These are phyloP conservation scores for Paecilomyces fulvus DNA, from an alignment of 2,329 filamentous ascomycete species.

Conservation along the genomic window DNA sequence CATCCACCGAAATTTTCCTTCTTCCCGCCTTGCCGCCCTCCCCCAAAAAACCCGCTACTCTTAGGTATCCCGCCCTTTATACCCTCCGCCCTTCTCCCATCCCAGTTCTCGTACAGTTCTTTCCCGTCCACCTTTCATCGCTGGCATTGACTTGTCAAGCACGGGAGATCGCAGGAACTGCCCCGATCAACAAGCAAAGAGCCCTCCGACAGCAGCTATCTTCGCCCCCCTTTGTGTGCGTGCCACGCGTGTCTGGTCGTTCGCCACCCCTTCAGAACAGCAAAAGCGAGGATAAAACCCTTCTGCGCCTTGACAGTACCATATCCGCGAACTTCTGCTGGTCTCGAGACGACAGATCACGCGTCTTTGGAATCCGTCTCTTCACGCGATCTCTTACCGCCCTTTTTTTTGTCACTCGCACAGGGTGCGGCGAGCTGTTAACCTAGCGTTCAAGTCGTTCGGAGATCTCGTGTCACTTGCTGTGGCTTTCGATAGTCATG, in stretches of 20 bases:
- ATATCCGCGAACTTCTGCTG: neutral
- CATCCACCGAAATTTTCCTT: constrained; percentile 19
- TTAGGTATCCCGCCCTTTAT: constrained; percentile 14
- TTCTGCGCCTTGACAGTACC: neutral
- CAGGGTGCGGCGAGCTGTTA: neutral
- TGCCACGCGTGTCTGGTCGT: neutral
- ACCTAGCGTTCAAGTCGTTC: neutral
- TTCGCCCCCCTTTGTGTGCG: constrained; percentile 12
- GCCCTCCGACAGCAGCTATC: constrained; percentile 10
- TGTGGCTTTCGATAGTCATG: constrained; percentile 94
- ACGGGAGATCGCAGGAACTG: constrained; percentile 26
- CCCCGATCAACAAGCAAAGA: constrained; percentile 11
- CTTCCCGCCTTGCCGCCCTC: constrained; percentile 11
- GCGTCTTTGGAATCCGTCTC: neutral
- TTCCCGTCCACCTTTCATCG: constrained; percentile 23
- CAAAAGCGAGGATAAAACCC: neutral
- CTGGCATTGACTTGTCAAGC: constrained; percentile 47
- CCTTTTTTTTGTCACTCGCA: neutral
- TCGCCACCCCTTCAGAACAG: neutral
- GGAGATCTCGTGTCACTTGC: constrained; percentile 18
- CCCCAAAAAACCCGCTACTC: constrained; percentile 14
- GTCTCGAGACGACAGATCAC: neutral
- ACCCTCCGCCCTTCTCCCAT: constrained; percentile 9
- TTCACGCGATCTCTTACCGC: neutral
- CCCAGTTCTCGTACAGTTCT: constrained; percentile 13